phyloP scores from a whole-genome alignment of 2,329 filamentous ascomycete species.

The Pseudogymnoascus sp. region DNA sequence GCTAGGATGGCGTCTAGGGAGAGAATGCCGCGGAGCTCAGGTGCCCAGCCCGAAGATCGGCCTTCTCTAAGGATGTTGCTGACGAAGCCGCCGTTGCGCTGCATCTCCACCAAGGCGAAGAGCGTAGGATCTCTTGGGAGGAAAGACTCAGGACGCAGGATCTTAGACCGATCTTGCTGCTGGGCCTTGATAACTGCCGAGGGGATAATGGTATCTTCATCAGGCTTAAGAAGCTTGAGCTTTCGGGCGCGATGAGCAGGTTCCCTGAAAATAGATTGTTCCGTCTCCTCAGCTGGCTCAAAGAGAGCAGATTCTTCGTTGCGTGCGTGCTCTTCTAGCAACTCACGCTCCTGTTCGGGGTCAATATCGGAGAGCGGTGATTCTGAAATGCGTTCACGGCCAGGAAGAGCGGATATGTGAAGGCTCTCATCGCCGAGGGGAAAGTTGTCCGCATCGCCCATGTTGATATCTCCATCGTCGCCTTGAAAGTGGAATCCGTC shows the following conservation, averaged over 20 bases:
- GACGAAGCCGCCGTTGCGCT: conserved; percentile 84
- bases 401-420: conserved; percentile 39
- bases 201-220: conserved; percentile 69
- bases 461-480: conserved; percentile 55
- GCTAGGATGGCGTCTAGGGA: conserved; percentile 73
- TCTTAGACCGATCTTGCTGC: conserved; percentile 76
- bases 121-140: conserved; percentile 81
- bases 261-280: conserved; percentile 52
- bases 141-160: conserved; percentile 73
- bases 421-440: conserved; percentile 52
- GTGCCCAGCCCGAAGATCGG: conserved; percentile 73
- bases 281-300: conserved; percentile 47
- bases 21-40: conserved; percentile 86
- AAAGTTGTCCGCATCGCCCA: conserved; percentile 49
- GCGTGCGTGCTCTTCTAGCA: conserved; percentile 42
- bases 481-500: conserved; percentile 48
- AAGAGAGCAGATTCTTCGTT: conserved; percentile 48
- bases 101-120: conserved; percentile 82
- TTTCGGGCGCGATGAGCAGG: conserved; percentile 68
- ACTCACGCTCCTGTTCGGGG: conserved; percentile 50
- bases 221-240: conserved; percentile 74
- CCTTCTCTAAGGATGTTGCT: conserved; percentile 77
- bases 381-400: conserved; percentile 55
- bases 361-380: conserved; percentile 64
- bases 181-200: conserved; percentile 75